A percentile compares a stretch with the other conserved stretches of the same genome.
These are phyloP conservation scores for Smithsoniella earleae DNA, from an alignment of 163 green algal species.

Conservation along the genomic window DNA sequence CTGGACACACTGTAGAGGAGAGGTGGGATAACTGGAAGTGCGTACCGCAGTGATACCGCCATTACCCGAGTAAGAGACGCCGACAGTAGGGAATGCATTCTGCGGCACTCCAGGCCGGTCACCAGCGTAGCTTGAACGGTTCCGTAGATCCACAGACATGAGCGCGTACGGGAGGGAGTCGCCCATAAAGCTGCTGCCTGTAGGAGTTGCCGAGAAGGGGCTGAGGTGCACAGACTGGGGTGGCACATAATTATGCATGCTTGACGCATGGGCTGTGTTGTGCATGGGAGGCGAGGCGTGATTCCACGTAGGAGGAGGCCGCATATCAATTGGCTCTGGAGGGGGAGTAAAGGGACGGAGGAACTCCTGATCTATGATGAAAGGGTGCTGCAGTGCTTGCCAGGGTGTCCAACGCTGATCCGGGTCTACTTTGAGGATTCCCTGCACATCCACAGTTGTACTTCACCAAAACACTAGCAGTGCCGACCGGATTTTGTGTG, in stretches of 20 bases:
- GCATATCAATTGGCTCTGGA: conserved; percentile 34
- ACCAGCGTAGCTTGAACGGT: not conserved
- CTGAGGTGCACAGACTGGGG: not conserved
- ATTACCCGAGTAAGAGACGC: not conserved
- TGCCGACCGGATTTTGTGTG: too few species aligned
- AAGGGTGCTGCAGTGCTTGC: conserved; percentile 79
- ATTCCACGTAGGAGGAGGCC: not conserved
- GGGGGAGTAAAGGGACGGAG: conserved; percentile 53
- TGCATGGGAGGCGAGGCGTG: not conserved
- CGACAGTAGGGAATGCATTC: not conserved
- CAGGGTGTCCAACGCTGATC: conserved; percentile 57
- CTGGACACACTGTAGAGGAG: not conserved
- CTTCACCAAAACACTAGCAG: too few species aligned
- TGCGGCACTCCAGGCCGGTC: not conserved
- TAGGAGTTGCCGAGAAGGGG: not conserved
- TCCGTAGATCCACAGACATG: not conserved
- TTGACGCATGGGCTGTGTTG: not conserved
- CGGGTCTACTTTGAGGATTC: conserved; percentile 10
- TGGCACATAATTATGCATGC: not conserved
- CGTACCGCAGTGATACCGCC: too few species aligned
- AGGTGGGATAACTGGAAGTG: too few species aligned
- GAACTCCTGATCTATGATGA: conserved; percentile 75
- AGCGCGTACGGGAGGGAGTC: not conserved
- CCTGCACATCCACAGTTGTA: too few species aligned
- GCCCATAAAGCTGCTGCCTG: not conserved